Base-by-base conservation (phyloP, 192 early-diverging fungal genomes). In the Geranomyces michiganensis region DNA sequence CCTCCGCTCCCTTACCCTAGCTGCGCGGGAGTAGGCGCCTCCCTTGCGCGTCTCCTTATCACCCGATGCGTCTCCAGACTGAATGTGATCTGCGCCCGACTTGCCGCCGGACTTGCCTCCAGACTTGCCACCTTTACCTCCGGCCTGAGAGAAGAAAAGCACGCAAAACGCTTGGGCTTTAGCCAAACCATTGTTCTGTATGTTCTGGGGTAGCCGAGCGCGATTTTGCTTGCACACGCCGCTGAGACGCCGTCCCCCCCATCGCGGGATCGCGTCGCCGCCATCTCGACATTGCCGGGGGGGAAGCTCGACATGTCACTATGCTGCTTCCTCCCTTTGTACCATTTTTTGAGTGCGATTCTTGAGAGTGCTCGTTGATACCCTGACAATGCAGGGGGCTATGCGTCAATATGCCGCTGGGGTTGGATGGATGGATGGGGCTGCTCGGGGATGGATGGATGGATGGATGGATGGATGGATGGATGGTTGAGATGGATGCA, bases 11-110 rank as follows among this genome's bases (percentile, higher is more conserved):
- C 41, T 51, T 45, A 79, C 77, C 73, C 77, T 62, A 17, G 77
- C 68, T 8, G 77, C 77, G 7, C 77, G 67, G 21, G 77, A 79
- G 45, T 73, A 31, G 24, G 77, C 76, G 21, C 66, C 58, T 24
- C 43, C 32, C 65, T 79, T 79, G 26, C 53, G 49, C 47, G 66
- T 72, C 56, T 75, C 62, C 32, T 75, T 71, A 14, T 62, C 47
- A 10, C 41, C 70, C 13, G n/a, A 26, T 24, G 47, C 48, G 6
- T 59, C 31, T 15, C 31, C 56, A 12, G 17, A 14, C 2, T 56
- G 21, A 33, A 27, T 36, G 17, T 27, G 29, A 5, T 60, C 58
- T 27, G 29, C 31, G 21, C 29, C 24, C 15, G 58, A 27, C 31
- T 60, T 60, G 31, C 58, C 58, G 17, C 66, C 66, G 6, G 58